Conservation (phyloP, 352 stramenopile species). For the Globisporangium recalcitrans region DNA sequence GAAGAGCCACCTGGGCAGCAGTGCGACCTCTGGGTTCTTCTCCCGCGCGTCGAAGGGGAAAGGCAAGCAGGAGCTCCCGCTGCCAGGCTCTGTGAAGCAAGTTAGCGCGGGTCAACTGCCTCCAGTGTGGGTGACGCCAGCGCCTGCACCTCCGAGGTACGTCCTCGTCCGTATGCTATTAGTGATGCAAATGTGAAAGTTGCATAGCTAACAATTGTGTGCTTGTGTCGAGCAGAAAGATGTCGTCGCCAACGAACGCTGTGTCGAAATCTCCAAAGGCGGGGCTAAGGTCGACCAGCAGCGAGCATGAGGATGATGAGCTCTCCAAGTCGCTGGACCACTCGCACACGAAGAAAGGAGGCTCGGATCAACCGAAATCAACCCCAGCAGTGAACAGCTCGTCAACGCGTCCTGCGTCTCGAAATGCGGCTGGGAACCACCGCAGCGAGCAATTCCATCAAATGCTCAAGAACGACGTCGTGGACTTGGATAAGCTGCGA, state of each 20-base stretch:
- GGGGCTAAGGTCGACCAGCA: conserved; percentile 3
- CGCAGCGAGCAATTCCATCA: conserved; percentile 70
- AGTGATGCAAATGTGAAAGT: neutral
- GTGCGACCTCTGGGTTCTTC: conserved; percentile 65
- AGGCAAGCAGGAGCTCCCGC: conserved; percentile 32
- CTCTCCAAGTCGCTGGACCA: conserved; percentile 24
- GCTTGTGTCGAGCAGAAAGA: conserved; percentile 21
- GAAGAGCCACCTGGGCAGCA: conserved; percentile 36
- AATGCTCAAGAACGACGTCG: conserved; percentile 63
- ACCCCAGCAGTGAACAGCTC: neutral
- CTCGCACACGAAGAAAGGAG: conserved; percentile 14
- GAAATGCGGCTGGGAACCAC: conserved; percentile 63
- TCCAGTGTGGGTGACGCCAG: conserved; percentile 70
- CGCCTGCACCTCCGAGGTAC: conserved; percentile 41
- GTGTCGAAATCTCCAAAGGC: conserved; percentile 14
- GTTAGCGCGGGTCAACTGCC: conserved; percentile 66
- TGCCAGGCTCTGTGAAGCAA: conserved; percentile 71
- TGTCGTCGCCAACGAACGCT: conserved; percentile 23
- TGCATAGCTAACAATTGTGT: neutral
- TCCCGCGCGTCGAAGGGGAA: conserved; percentile 32
- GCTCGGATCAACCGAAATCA: neutral
- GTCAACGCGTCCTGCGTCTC: conserved; percentile 26
- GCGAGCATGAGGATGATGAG: conserved; percentile 22
- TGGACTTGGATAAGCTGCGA: conserved; percentile 88
- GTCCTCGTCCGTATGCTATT: neutral